Conservation (phyloP, 306 rosid genomes). For the Trichosanthes cucumerina region DNA sequence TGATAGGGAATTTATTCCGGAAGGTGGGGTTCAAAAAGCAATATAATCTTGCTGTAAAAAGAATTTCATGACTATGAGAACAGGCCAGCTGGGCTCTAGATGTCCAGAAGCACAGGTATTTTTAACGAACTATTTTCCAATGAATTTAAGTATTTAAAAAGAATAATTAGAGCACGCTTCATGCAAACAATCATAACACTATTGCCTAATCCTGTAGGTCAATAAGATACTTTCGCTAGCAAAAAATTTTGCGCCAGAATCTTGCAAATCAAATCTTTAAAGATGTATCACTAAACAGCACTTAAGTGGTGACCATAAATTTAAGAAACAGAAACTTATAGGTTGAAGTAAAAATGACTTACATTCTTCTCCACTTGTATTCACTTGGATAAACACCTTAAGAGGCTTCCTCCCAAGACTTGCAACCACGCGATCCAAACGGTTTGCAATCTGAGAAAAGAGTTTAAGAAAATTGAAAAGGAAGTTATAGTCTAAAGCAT, state of each 20-base stretch:
- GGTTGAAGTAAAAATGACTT: constrained; percentile 22
- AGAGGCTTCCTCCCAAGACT: constrained; percentile 71
- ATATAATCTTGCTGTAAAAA: neutral
- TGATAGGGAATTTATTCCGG: neutral
- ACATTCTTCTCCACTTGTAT: constrained; percentile 97
- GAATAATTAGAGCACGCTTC: neutral
- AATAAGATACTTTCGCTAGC: neutral
- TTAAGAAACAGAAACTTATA: neutral
- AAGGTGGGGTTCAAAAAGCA: neutral
- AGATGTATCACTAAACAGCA: neutral
- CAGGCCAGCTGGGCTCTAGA: neutral
- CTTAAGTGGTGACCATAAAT: neutral
- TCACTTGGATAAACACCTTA: constrained; percentile 79
- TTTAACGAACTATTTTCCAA: neutral
- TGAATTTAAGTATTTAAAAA: neutral
- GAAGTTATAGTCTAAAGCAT: neutral
- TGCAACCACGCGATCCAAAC: constrained; percentile 53
- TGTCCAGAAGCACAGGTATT: neutral
- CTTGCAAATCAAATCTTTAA: neutral
- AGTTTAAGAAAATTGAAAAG: neutral
- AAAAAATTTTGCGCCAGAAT: neutral
- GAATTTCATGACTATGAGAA: neutral
- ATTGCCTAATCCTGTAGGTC: constrained; percentile 1
- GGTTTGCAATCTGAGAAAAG: constrained; percentile 58
- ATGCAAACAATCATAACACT: neutral